Evolutionary conservation across 2,329 filamentous ascomycete genomes (phyloP).

Genomic region (Claviceps pusilla): DNA sequence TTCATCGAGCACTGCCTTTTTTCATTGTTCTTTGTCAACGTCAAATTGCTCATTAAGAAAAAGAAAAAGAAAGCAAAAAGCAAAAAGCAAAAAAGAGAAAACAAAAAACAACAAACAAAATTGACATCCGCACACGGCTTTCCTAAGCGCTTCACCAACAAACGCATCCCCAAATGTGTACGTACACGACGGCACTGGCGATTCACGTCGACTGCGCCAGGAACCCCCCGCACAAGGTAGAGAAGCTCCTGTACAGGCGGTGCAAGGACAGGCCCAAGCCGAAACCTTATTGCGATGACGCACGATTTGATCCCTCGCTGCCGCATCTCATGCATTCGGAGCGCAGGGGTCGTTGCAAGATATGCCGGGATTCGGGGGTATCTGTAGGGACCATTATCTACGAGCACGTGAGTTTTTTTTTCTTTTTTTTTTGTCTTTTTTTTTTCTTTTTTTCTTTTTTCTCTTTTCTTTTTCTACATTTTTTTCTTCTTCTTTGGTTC

Average conservation of each 20-base stretch:
- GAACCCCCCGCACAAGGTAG: conserved; percentile 1
- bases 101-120: too few species aligned
- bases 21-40: too few species aligned
- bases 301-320: not conserved
- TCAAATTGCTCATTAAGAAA: too few species aligned
- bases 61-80: too few species aligned
- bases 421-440: too few species aligned
- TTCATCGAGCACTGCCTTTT: too few species aligned
- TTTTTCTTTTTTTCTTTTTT: too few species aligned
- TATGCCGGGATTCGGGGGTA: conserved; percentile 1
- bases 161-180: conserved; percentile 2
- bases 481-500: too few species aligned
- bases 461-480: too few species aligned
- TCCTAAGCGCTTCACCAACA: too few species aligned
- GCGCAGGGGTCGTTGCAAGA: conserved; percentile 1
- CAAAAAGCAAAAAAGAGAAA: too few species aligned
- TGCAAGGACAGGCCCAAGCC: not conserved
- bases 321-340: not conserved
- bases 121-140: too few species aligned
- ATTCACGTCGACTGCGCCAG: not conserved
- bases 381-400: conserved; percentile 2
- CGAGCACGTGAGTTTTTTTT: not conserved
- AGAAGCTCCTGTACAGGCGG: conserved; percentile 1
- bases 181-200: conserved; percentile 1
- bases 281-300: not conserved